These are phyloP conservation scores for Pistacia vera DNA, from an alignment of 345 rosid genomes.

Conservation along the genomic window DNA sequence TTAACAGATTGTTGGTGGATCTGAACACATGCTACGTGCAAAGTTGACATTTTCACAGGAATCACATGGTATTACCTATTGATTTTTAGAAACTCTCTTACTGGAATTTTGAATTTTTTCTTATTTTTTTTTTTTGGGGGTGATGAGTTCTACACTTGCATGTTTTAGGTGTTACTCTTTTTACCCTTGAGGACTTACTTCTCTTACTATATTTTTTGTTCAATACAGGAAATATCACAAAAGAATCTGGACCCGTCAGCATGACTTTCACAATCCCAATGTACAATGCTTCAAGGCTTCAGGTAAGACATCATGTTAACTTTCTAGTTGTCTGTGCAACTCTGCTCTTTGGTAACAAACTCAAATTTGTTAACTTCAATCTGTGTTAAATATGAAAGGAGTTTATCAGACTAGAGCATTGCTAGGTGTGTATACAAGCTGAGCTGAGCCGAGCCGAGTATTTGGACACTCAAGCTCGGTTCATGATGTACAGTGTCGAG, in stretches of 20 bases:
- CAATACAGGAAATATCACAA: slow-evolving; percentile 81
- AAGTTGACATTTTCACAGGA: slow-evolving; percentile 97
- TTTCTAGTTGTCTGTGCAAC: slow-evolving; percentile 7
- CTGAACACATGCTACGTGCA: slow-evolving; percentile 86
- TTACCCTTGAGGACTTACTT: not conserved
- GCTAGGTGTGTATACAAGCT: too few relatives aligned
- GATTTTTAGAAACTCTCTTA: slow-evolving; percentile 3
- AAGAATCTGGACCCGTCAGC: slow-evolving; percentile 98
- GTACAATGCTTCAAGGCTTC: slow-evolving; percentile 91
- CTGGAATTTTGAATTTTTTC: not conserved
- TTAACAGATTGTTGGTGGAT: slow-evolving; percentile 86
- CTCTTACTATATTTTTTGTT: slow-evolving; percentile 13
- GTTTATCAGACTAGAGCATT: not conserved
- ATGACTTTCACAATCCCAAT: slow-evolving; percentile 97
- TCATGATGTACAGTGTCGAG: too few relatives aligned
- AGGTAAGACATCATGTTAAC: slow-evolving; percentile 49
- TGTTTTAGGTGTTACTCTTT: not conserved
- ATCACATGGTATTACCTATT: slow-evolving; percentile 57
- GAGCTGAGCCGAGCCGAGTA: too few relatives aligned
- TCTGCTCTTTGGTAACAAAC: not conserved
- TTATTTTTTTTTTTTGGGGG: not conserved
- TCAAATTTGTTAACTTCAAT: not conserved
- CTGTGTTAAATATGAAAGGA: not conserved
- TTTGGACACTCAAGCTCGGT: too few relatives aligned
- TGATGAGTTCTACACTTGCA: not conserved